Percentiles rank a stretch among this genome's conserved stretches.
These are phyloP conservation scores for Hygrophorus pudorinus DNA, from an alignment of 768 basidiomycete genomes.

Conservation along the genomic window DNA sequence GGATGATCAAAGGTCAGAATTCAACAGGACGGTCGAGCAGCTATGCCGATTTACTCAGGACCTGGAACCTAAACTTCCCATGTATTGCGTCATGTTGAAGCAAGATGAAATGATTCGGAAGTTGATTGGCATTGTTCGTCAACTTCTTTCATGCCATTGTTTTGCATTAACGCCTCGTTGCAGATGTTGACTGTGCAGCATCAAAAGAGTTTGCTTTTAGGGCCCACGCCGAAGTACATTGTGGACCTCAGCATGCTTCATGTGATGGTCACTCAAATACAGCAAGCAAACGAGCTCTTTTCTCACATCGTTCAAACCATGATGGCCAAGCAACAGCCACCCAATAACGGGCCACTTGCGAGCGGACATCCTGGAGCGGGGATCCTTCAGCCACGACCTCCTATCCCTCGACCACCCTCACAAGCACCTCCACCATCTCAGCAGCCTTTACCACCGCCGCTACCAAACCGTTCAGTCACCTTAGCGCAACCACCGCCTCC, in stretches of 20 bases:
- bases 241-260: conserved; percentile 29
- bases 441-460: conserved; percentile 8
- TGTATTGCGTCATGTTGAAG: conserved; percentile 36
- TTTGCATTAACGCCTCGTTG: conserved; percentile 5
- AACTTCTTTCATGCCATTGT: neutral
- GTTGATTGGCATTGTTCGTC: conserved; percentile 45
- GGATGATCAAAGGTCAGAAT: conserved; percentile 45
- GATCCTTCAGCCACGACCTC: conserved; percentile 10
- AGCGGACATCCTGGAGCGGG: conserved; percentile 14
- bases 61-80: conserved; percentile 39
- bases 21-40: conserved; percentile 38
- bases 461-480: conserved; percentile 9
- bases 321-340: conserved; percentile 4
- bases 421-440: conserved; percentile 11
- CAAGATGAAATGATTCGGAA: conserved; percentile 38
- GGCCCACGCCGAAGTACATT: conserved; percentile 32
- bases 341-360: conserved; percentile 2
- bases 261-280: conserved; percentile 33
- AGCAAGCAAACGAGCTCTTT: conserved; percentile 31
- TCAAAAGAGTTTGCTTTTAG: conserved; percentile 31
- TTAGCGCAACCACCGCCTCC: conserved; percentile 13
- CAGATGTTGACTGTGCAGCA: conserved; percentile 36
- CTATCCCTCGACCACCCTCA: conserved; percentile 12
- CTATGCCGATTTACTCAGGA: conserved; percentile 35
- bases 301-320: conserved; percentile 14